These are phyloP conservation scores for Barnettozyma salicaria DNA, from an alignment of 805 yeast genomes.

Conservation along the genomic window DNA sequence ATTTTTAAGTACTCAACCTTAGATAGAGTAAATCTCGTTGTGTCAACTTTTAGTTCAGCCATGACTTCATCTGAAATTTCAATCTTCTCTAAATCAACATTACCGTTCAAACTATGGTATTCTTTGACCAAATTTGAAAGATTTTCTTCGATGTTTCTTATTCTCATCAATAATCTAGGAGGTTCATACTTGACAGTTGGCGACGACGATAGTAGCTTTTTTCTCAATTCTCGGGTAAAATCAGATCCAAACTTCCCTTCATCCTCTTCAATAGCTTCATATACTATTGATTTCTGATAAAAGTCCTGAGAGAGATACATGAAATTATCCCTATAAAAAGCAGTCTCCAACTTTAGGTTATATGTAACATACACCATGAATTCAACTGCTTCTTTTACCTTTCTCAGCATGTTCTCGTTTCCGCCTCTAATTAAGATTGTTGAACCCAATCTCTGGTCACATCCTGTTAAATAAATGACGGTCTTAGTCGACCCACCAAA, in stretches of 20 bases:
- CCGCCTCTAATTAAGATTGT: slow-evolving; percentile 87
- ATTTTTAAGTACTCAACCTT: slow-evolving; percentile 30
- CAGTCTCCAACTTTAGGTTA: slow-evolving; percentile 74
- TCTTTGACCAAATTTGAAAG: slow-evolving; percentile 25
- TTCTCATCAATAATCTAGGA: slow-evolving; percentile 56
- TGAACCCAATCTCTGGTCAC: slow-evolving; percentile 67
- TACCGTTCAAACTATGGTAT: slow-evolving; percentile 18
- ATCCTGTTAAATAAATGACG: slow-evolving; percentile 74
- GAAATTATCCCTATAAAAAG: slow-evolving; percentile 65
- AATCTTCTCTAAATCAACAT: slow-evolving; percentile 8
- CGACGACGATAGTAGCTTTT: slow-evolving; percentile 69
- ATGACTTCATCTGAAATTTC: slow-evolving; percentile 21
- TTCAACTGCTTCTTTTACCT: slow-evolving; percentile 72
- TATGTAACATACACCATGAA: slow-evolving; percentile 75
- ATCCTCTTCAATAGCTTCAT: slow-evolving; percentile 15
- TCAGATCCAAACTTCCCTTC: slow-evolving; percentile 31
- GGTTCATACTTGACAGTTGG: slow-evolving; percentile 73
- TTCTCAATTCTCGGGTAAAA: slow-evolving; percentile 35
- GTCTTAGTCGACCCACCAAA: slow-evolving; percentile 56
- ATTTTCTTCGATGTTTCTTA: slow-evolving; percentile 44
- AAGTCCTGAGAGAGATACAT: slow-evolving; percentile 41
- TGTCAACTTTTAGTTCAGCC: slow-evolving; percentile 23
- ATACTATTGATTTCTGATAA: slow-evolving; percentile 25
- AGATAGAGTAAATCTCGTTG: slow-evolving; percentile 7
- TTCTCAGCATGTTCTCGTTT: slow-evolving; percentile 50